Percentiles rank a stretch among this genome's conserved stretches.
These are phyloP conservation scores for Rhodotorula mucilaginosa DNA, from an alignment of 1,284 basidiomycete genomes.

Conservation along the genomic window DNA sequence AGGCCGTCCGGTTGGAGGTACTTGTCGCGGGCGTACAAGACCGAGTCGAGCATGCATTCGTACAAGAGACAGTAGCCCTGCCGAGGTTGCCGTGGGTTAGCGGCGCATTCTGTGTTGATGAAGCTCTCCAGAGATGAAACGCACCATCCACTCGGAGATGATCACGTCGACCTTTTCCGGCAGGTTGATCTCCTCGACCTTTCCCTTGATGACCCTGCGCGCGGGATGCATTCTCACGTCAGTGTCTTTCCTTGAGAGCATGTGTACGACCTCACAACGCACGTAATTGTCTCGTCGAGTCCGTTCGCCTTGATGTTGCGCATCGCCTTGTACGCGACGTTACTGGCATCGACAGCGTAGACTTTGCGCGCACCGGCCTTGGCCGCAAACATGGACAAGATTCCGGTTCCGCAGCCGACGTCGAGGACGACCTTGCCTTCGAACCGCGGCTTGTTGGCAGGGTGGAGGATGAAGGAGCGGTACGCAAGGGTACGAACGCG, in stretches of 20 bases:
- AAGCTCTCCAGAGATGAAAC: constrained; percentile 12
- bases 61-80: constrained; percentile 55
- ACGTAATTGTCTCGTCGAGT: constrained; percentile 70
- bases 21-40: constrained; percentile 77
- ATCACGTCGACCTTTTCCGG: constrained; percentile 84
- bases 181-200: constrained; percentile 76
- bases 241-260: neutral
- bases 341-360: constrained; percentile 88
- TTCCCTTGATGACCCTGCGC: constrained; percentile 68
- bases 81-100: neutral
- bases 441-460: constrained; percentile 77
- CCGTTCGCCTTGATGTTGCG: constrained; percentile 79
- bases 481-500: constrained; percentile 90
- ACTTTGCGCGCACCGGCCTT: constrained; percentile 87
- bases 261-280: constrained; percentile 39
- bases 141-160: constrained; percentile 94
- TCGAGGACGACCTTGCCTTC: constrained; percentile 84
- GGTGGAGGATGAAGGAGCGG: constrained; percentile 74
- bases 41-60: constrained; percentile 96
- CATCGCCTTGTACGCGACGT: constrained; percentile 77
- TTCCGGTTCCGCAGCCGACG: constrained; percentile 86
- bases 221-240: neutral
- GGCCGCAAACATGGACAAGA: constrained; percentile 89
- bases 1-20: constrained; percentile 74
- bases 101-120: neutral